Percentiles rank a stretch among this genome's conserved stretches.
Evolutionary conservation across 1,284 basidiomycete species (phyloP).

Genomic region (Malassezia nana): DNA sequence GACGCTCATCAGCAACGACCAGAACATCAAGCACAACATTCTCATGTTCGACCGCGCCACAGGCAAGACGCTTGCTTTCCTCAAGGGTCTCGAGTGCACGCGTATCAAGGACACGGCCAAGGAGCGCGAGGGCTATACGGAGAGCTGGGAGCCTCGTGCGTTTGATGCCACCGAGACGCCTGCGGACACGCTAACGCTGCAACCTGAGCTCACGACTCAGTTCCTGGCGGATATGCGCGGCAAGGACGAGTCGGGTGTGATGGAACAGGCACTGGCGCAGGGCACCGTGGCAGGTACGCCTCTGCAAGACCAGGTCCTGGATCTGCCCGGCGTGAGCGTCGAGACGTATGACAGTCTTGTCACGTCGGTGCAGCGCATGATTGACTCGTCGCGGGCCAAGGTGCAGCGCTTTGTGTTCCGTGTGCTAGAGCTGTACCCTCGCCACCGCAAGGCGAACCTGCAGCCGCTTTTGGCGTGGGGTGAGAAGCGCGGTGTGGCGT

Average conservation of each 20-base stretch:
- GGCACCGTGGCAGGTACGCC: conserved; percentile 1
- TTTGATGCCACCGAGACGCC: conserved; percentile 2
- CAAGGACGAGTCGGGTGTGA: conserved; percentile 6
- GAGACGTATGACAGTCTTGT: conserved; percentile 8
- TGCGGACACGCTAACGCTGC: conserved; percentile 3
- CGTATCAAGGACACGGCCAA: conserved; percentile 19
- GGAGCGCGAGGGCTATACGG: conserved; percentile 15
- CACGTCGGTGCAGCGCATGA: conserved; percentile 4
- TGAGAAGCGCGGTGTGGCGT: conserved; percentile 12
- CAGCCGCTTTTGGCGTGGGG: conserved; percentile 13
- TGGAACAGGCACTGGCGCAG: conserved; percentile 2
- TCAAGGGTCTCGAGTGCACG: conserved; percentile 19
- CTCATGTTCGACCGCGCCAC: conserved; percentile 20
- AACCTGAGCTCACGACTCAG: not conserved
- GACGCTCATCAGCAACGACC: conserved; percentile 13
- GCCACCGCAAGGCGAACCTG: conserved; percentile 16
- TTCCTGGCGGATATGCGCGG: conserved; percentile 6
- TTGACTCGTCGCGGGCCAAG: conserved; percentile 6
- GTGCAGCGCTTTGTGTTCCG: conserved; percentile 17
- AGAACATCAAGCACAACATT: conserved; percentile 19
- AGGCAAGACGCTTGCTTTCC: conserved; percentile 18
- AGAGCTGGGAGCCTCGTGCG: conserved; percentile 17
- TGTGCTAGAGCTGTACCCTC: conserved; percentile 15
- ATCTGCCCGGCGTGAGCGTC: conserved; percentile 6
- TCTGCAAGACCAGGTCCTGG: conserved; percentile 13